Evolutionary conservation across 148 eudicot species (phyloP).

Genomic region (Rhododendron ovatum): DNA sequence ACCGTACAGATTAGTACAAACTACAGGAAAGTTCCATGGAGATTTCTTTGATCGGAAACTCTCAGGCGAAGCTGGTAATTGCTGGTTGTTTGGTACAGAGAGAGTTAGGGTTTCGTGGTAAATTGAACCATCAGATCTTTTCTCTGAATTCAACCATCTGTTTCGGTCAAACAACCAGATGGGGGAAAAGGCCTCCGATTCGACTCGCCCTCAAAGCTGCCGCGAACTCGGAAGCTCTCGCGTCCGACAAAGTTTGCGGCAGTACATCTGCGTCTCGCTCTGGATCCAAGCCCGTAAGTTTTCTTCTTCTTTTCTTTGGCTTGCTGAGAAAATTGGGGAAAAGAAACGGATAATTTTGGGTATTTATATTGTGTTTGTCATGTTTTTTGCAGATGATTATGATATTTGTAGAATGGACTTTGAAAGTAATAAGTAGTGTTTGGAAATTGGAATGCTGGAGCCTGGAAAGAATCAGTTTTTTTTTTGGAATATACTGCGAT

Average conservation of each 20-base stretch:
- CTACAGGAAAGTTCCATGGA: neutral
- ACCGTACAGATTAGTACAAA: neutral
- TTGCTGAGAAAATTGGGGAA: neutral
- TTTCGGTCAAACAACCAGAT: slow-evolving; percentile 14
- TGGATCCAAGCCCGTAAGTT: slow-evolving; percentile 38
- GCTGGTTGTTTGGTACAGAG: neutral
- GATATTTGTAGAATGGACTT: too few species aligned
- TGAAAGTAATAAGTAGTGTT: too few species aligned
- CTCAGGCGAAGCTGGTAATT: slow-evolving; percentile 31
- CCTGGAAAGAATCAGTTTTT: neutral
- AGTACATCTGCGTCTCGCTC: neutral
- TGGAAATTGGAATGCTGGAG: too few species aligned
- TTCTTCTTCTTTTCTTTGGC: neutral
- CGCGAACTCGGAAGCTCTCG: slow-evolving; percentile 15
- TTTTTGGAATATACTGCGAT: neutral
- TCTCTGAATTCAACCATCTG: slow-evolving; percentile 11
- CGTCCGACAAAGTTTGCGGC: slow-evolving; percentile 12
- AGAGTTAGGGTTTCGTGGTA: slow-evolving; percentile 17
- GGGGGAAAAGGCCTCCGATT: slow-evolving; percentile 12
- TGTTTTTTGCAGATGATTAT: neutral
- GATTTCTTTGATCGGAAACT: slow-evolving; percentile 37
- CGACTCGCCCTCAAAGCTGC: slow-evolving; percentile 31
- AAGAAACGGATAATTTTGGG: neutral
- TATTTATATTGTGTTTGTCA: neutral
- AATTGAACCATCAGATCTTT: slow-evolving; percentile 14